phyloP scores from a whole-genome alignment of 176 grass and related monocot species.

The Musa itinerans region DNA sequence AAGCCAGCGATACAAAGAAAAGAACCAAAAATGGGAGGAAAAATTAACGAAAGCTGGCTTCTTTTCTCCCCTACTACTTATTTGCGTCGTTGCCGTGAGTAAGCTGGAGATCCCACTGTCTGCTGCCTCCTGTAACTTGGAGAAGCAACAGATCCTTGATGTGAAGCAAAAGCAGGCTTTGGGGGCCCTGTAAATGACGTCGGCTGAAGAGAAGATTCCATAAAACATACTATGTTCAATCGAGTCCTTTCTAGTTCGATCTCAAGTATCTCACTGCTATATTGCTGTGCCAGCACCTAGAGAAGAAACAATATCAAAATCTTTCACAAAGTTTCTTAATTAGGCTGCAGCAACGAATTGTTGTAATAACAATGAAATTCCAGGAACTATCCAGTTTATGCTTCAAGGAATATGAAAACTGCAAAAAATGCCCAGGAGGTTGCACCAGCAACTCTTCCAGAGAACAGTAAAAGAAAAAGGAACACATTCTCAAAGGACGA shows the following conservation, averaged over 20 bases:
- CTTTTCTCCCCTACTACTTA: not conserved
- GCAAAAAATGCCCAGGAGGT: not conserved
- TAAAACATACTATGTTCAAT: constrained; percentile 90
- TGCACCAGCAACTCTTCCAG: too few relatives aligned
- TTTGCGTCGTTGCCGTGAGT: constrained; percentile 26
- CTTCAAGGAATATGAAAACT: not conserved
- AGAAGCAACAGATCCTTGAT: constrained; percentile 29
- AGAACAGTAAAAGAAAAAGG: too few relatives aligned
- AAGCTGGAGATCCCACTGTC: constrained; percentile 49
- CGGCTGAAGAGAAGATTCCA: constrained; percentile 53
- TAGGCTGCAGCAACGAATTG: not conserved
- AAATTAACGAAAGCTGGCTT: not conserved
- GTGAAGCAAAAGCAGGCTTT: constrained; percentile 32
- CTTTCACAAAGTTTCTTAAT: not conserved
- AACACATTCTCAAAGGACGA: too few relatives aligned
- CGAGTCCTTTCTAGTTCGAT: constrained; percentile 79
- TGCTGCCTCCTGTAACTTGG: constrained; percentile 82
- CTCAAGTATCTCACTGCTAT: constrained; percentile 62
- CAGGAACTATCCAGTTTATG: not conserved
- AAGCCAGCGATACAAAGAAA: not conserved
- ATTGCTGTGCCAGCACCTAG: constrained; percentile 75
- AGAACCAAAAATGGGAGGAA: not conserved
- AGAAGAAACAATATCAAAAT: constrained; percentile 2
- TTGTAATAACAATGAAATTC: not conserved
- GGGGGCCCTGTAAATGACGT: constrained; percentile 21